Base-by-base conservation (phyloP, 805 yeast species). In the Hanseniaspora nectarophila region DNA sequence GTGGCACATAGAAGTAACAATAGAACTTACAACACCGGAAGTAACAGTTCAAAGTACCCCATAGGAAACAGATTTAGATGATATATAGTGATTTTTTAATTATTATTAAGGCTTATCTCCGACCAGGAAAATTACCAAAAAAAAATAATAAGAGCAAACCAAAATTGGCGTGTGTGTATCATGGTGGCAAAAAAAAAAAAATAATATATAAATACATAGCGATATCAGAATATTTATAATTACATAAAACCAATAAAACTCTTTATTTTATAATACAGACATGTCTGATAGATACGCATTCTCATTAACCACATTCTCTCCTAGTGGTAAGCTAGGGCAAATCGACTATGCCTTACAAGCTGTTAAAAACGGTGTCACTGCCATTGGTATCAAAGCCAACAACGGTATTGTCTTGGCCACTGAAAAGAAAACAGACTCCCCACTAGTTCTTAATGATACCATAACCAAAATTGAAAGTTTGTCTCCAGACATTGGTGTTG, bases 231-330 rank as follows among this genome's bases (percentile, higher is more conserved):
- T n/a, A n/a, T n/a, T n/a, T n/a, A n/a, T n/a, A n/a, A n/a, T n/a
- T n/a, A 32, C 8, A 28, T 12, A 28, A 28, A 28, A 28, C 12
- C 8, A 28, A 4, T 12, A 28, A 9, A 28, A 9, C 33, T 31
- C 13, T 12, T 12, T 31, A 2, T 31, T 15, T 31, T 12, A 12
- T 15, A 6, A 29, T 32, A 32, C n/a, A 43, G 23, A 21, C 56
- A 92, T 92, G 97, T 95, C 98, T 55, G 98, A 92, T 69, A 81
- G 98, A 76, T 92, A 92, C 70, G 88, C 97, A 20, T 92, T 92
- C 66, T 92, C 98, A 23, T 76, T 92, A 56, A 92, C 98, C 24
- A 92, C 98, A 16, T 92, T 92, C 68, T 90, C 97, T 46, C 98
- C 99, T 63, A 86, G 95, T 68, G 99, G 99, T 59, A 92, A 92